phyloP scores from a whole-genome alignment of 176 grass and related monocot genomes.

The Zizania latifolia region DNA sequence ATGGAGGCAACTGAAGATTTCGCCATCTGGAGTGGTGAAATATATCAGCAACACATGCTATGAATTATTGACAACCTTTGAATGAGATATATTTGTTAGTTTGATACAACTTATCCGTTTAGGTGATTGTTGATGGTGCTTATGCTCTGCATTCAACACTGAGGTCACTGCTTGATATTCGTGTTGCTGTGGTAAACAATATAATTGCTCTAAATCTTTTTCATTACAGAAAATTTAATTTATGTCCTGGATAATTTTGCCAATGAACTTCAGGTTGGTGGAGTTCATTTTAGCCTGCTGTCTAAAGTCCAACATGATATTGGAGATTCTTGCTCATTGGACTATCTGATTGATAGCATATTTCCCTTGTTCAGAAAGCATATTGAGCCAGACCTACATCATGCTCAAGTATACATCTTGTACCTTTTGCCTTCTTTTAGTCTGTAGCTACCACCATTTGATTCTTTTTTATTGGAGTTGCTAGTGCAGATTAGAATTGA shows the following conservation, averaged over 20 bases:
- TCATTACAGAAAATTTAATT: conserved; percentile 10
- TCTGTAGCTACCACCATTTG: conserved; percentile 25
- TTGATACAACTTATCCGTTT: conserved; percentile 36
- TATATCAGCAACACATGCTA: conserved; percentile 30
- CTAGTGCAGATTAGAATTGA: conserved; percentile 84
- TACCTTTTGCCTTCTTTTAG: conserved; percentile 11
- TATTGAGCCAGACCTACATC: conserved; percentile 96
- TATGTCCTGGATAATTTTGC: conserved; percentile 19
- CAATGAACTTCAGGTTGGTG: conserved; percentile 66
- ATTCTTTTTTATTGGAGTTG: conserved; percentile 36
- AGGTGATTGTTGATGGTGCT: conserved; percentile 97
- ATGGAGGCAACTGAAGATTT: conserved; percentile 75
- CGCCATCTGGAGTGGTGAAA: conserved; percentile 73
- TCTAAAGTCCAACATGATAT: conserved; percentile 99
- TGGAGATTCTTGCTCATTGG: conserved; percentile 97
- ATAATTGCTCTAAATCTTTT: conserved; percentile 7
- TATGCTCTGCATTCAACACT: conserved; percentile 95
- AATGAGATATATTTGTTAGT: conserved; percentile 3
- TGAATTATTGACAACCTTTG: not conserved
- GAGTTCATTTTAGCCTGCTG: conserved; percentile 93
- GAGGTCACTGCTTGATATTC: conserved; percentile 89
- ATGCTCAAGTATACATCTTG: conserved; percentile 69
- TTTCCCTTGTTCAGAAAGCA: conserved; percentile 96
- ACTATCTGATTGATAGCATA: conserved; percentile 99
- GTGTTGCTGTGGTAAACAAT: conserved; percentile 88